Conservation (phyloP, 805 yeast species). For the Limtongia smithiae region DNA sequence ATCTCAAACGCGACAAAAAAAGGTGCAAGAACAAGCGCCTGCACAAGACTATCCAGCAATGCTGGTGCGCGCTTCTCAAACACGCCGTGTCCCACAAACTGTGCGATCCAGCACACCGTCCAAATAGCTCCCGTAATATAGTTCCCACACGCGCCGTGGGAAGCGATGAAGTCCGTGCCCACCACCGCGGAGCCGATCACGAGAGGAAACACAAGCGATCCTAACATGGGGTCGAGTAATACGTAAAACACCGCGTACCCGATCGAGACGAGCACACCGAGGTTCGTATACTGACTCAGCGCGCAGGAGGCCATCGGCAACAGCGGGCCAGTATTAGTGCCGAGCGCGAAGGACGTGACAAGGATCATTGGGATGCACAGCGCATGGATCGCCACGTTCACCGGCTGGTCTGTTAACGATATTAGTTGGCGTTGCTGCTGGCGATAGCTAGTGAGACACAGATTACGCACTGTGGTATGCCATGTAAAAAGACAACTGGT, state of each 20-base stretch:
- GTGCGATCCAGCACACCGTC: constrained; percentile 67
- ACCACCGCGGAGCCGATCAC: constrained; percentile 36
- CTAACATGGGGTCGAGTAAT: constrained; percentile 51
- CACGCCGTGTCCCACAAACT: constrained; percentile 82
- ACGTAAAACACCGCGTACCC: constrained; percentile 58
- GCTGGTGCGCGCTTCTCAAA: constrained; percentile 87
- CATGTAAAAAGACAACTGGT: constrained; percentile 59
- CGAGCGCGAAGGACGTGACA: constrained; percentile 48
- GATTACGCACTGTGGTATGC: constrained; percentile 42
- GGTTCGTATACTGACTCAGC: constrained; percentile 37
- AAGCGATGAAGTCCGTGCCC: constrained; percentile 34
- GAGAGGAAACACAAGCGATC: constrained; percentile 43
- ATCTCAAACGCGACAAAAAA: constrained; percentile 80
- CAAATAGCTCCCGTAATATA: constrained; percentile 44
- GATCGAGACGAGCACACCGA: constrained; percentile 47
- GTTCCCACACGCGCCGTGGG: constrained; percentile 34
- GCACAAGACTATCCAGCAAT: constrained; percentile 71
- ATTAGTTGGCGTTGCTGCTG: not conserved
- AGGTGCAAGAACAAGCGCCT: constrained; percentile 88
- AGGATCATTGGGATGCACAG: constrained; percentile 77
- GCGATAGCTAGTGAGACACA: not conserved
- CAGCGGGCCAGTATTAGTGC: constrained; percentile 35
- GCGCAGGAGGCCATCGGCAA: constrained; percentile 21
- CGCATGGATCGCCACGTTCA: constrained; percentile 73
- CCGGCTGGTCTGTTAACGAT: constrained; percentile 39